Base-by-base conservation (phyloP, 1,284 basidiomycete genomes). In the Tilletiopsis washingtonensis region DNA sequence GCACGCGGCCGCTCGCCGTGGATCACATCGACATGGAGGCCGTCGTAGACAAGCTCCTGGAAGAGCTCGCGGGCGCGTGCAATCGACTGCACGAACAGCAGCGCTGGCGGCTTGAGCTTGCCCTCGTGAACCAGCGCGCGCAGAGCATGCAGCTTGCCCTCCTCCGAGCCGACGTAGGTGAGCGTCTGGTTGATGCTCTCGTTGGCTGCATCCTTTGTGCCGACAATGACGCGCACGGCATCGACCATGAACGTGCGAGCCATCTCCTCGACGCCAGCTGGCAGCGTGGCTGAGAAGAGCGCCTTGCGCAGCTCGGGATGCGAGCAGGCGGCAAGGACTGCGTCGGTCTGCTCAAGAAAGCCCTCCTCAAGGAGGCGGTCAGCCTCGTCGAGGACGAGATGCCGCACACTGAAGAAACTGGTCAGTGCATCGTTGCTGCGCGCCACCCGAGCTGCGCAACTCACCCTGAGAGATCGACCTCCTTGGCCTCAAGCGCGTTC, bases 21-120 rank as follows among this genome's bases (percentile, higher is more conserved):
- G 5, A 98, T 80, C 52, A 85, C 86, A 62, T 93, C 91, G 3
- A 94, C 88, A 52, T 89, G 88, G 7, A 84, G 77, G n/a, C 88
- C 82, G 43, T 85, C 84, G 67, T 89, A 84, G 25, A 90, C 42
- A 26, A 98, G 80, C 64, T 93, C 86, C 71, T 90, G 85, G 42
- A 87, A 83, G 38, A 98, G 78, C 32, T 94, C 91, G 36, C 86
- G 82, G 5, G 91, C 91, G 36, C 93, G 83, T 21, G 87, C 81
- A 73, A 96, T 90, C 0, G 88, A 86, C 47, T 93, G 94, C 2
- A 91, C 87, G 73, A 98, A 98, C 51, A 98, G 80, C 23, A 98
- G 80, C 3, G 94, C 80, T 1, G 93, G 93, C 2, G 93, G 91
- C 42, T 88, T 86, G 64, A 96, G 61, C 1, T 70, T 85, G 2